A percentile compares a stretch with the other conserved stretches of the same genome.
phyloP scores from a whole-genome alignment of 495 filamentous ascomycete species.

The Clohesyomyces aquaticus region DNA sequence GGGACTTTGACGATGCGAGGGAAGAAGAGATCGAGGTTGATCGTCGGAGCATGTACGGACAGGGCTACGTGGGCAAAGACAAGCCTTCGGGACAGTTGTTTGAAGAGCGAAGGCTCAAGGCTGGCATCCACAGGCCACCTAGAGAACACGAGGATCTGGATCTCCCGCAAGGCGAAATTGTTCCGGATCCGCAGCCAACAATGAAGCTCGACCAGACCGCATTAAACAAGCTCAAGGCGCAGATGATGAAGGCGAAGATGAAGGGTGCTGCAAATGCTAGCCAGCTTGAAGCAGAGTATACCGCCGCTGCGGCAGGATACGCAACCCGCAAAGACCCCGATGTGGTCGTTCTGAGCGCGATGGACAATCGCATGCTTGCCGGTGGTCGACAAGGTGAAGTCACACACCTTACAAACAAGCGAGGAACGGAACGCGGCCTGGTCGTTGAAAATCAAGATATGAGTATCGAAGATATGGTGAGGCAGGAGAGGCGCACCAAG shows the following conservation, averaged over 20 bases:
- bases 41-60: constrained; percentile 78
- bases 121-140: constrained; percentile 50
- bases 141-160: constrained; percentile 51
- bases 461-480: constrained; percentile 93
- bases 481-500: constrained; percentile 82
- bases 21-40: constrained; percentile 96
- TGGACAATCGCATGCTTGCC: constrained; percentile 87
- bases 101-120: constrained; percentile 67
- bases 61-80: constrained; percentile 82
- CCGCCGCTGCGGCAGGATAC: constrained; percentile 64
- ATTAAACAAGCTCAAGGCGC: constrained; percentile 86
- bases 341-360: constrained; percentile 79
- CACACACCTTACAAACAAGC: constrained; percentile 71
- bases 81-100: constrained; percentile 89
- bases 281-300: constrained; percentile 84
- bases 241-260: constrained; percentile 92
- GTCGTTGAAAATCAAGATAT: constrained; percentile 94
- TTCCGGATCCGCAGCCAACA: constrained; percentile 52
- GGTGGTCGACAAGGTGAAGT: constrained; percentile 73
- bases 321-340: constrained; percentile 64
- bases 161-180: constrained; percentile 52
- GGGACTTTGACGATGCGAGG: constrained; percentile 87
- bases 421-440: constrained; percentile 76
- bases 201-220: constrained; percentile 69
- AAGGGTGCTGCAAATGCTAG: constrained; percentile 71